Evolutionary conservation across 257 asterid species (phyloP).

Genomic region (Solanum dulcamara): DNA sequence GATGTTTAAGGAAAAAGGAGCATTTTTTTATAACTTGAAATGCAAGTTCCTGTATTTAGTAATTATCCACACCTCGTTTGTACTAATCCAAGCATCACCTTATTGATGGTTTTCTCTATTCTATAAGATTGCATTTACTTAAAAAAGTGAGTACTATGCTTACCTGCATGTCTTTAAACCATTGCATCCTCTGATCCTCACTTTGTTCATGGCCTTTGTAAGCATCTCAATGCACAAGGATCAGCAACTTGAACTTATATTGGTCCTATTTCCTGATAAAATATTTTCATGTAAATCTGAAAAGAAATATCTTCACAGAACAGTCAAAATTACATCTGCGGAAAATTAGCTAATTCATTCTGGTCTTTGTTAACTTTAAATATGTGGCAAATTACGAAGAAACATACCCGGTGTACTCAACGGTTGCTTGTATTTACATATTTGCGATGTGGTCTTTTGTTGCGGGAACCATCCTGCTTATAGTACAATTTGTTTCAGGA

Average conservation of each 20-base stretch:
- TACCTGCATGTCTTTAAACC: not conserved
- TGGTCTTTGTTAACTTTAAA: not conserved
- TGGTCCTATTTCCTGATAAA: not conserved
- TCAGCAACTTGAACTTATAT: not conserved
- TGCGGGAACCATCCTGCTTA: not conserved
- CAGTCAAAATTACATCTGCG: not conserved
- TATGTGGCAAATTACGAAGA: not conserved
- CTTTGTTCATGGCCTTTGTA: not conserved
- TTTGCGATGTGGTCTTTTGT: not conserved
- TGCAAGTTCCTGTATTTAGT: not conserved
- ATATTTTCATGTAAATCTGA: not conserved
- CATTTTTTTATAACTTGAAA: not conserved
- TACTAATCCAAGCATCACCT: not conserved
- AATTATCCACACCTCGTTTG: not conserved
- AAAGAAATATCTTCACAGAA: not conserved
- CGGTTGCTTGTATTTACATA: not conserved
- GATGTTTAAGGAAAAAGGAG: not conserved
- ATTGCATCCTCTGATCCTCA: not conserved
- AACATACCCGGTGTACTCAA: not conserved
- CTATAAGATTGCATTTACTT: not conserved
- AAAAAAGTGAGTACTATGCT: not conserved
- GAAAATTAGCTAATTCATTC: not conserved
- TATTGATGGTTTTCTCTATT: not conserved
- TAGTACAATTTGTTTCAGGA: not conserved
- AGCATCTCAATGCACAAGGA: not conserved